A percentile compares a stretch with the other conserved stretches of the same genome.
These are phyloP conservation scores for Termitomyces sp. DNA, from an alignment of 768 basidiomycete genomes.

Conservation along the genomic window DNA sequence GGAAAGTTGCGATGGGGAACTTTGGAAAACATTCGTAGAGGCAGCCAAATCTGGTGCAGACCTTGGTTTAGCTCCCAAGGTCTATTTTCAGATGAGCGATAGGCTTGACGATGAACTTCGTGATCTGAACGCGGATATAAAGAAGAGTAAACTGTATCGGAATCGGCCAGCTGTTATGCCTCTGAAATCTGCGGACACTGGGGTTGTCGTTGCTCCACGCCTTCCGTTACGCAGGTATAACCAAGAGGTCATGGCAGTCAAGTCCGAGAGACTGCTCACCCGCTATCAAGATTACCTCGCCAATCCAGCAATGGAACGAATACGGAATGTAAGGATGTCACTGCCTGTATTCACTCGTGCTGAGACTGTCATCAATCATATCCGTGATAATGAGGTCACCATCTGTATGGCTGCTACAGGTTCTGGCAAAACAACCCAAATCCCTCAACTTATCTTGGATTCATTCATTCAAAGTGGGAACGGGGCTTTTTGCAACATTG, in stretches of 20 bases:
- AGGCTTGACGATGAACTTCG: constrained; percentile 62
- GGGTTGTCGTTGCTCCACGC: not conserved
- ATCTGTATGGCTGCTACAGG: constrained; percentile 88
- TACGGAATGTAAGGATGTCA: constrained; percentile 59
- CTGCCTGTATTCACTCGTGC: constrained; percentile 76
- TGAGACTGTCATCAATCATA: constrained; percentile 58
- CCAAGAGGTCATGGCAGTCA: constrained; percentile 30
- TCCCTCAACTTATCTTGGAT: constrained; percentile 90
- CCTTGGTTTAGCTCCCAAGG: constrained; percentile 64
- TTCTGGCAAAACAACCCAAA: constrained; percentile 92
- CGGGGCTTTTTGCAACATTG: constrained; percentile 80
- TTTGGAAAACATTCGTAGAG: constrained; percentile 70
- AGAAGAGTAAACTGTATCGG: constrained; percentile 55
- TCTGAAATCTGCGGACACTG: not conserved
- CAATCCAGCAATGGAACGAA: constrained; percentile 53
- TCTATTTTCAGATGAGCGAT: constrained; percentile 60
- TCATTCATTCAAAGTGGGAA: constrained; percentile 71
- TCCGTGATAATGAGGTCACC: constrained; percentile 76
- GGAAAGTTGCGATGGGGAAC: constrained; percentile 70
- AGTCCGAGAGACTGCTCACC: constrained; percentile 52
- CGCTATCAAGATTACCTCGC: constrained; percentile 53
- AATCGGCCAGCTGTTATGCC: constrained; percentile 44
- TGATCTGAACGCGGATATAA: constrained; percentile 64
- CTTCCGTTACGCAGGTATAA: constrained; percentile 17
- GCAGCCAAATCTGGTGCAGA: constrained; percentile 61